Conservation (phyloP, 495 filamentous ascomycete species). For the Penicillium malachiteum region DNA sequence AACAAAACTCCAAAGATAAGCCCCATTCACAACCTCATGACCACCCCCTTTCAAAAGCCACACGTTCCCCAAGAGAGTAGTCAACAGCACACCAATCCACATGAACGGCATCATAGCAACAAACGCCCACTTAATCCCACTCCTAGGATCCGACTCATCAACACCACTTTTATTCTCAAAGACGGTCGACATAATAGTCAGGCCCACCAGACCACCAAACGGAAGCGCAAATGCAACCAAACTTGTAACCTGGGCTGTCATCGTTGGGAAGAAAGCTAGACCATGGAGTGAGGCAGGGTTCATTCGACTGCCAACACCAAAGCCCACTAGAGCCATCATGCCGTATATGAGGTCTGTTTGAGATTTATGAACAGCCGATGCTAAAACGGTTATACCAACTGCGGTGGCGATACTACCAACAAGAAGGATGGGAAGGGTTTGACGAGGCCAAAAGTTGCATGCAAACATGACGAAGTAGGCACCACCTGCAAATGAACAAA, state of each 20-base stretch:
- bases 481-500: constrained; percentile 29
- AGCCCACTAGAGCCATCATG: constrained; percentile 59
- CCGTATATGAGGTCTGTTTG: constrained; percentile 48
- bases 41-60: constrained; percentile 42
- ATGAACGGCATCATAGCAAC: constrained; percentile 55
- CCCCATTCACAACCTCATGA: constrained; percentile 14
- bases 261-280: constrained; percentile 50
- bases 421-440: constrained; percentile 53
- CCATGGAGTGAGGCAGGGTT: constrained; percentile 54
- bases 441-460: constrained; percentile 54
- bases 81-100: constrained; percentile 43
- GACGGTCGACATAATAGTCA: constrained; percentile 60
- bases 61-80: constrained; percentile 53
- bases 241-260: constrained; percentile 51
- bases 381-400: constrained; percentile 46
- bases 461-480: constrained; percentile 53
- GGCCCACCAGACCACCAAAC: constrained; percentile 56
- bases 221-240: constrained; percentile 50
- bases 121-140: constrained; percentile 54
- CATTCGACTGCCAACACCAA: constrained; percentile 51
- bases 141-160: constrained; percentile 34
- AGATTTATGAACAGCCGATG: constrained; percentile 43
- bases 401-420: constrained; percentile 49
- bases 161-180: constrained; percentile 54
- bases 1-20: constrained; percentile 16